phyloP scores from a whole-genome alignment of 495 filamentous ascomycete genomes.

The Aspergillus sclerotioniger region DNA sequence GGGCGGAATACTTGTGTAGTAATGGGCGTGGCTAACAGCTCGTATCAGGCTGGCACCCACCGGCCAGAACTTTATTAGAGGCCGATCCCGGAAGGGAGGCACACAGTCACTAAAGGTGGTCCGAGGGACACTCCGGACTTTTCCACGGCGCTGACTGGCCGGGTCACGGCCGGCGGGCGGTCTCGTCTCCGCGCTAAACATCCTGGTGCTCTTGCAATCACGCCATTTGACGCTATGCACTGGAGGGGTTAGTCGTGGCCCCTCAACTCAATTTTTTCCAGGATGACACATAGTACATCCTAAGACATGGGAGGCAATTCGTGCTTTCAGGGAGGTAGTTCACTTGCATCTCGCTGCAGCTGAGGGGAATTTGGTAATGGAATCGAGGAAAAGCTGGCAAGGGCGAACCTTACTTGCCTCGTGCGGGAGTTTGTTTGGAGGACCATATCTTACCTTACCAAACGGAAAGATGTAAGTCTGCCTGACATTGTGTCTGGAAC shows the following conservation, averaged over 20 bases:
- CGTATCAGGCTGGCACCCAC: neutral
- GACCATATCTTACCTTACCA: neutral
- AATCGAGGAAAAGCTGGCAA: neutral
- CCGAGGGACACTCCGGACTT: neutral
- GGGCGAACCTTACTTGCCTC: neutral
- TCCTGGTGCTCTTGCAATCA: neutral
- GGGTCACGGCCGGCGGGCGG: neutral
- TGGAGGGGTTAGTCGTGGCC: neutral
- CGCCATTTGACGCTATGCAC: slow-evolving; percentile 5
- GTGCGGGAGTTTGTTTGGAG: too few species aligned
- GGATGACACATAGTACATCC: neutral
- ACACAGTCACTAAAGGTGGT: too few species aligned
- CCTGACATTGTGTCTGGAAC: neutral
- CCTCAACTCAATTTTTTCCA: neutral
- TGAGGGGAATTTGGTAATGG: neutral
- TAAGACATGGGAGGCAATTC: neutral
- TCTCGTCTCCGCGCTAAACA: neutral
- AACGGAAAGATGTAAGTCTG: neutral
- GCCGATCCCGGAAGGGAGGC: slow-evolving; percentile 13
- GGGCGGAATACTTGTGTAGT: neutral
- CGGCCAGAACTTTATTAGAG: neutral
- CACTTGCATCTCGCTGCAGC: neutral
- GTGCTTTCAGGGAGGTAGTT: neutral
- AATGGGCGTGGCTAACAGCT: neutral
- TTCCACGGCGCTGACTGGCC: neutral